Evolutionary conservation across 2,329 filamentous ascomycete species (phyloP), one percentile per base, ranked within the genome.

Genomic region (Phoma sp.): DNA sequence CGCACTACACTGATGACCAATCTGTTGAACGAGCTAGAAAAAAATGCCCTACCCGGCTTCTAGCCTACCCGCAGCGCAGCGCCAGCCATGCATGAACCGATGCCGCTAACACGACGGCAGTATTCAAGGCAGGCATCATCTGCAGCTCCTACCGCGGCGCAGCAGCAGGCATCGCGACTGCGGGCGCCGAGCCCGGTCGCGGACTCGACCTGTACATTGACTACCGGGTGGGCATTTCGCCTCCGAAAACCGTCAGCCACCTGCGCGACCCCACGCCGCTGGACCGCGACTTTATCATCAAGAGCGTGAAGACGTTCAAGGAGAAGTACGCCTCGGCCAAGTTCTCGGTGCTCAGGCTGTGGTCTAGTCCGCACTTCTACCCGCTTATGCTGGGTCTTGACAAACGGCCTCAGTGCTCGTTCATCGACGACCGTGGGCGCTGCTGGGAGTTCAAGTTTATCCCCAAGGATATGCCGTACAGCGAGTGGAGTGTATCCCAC

Each of bases 341-440:
- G 5, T 83, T 83, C 63, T 73, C 79, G 0, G 53, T 80, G 12
- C 69, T 83, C 1, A 69, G 77, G 5, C 56, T 82, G 38, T 83
- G 79, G 79, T 78, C 76, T 7, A 75, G 79, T 2, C 75, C 79
- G 5, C 77, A 81, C 61, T 83, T 82, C 67, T 82, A 78, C 60
- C 79, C 80, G 6, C 70, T 80, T 14, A 80, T 79, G 77, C 62
- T 81, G 17, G 74, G 74, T 9, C 48, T 59, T 11, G 61, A 77
- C 15, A 77, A 74, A 38, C 71, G 77, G 9, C 43, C 63, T 5
- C 53, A 59, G 14, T 71, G 69, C 11, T 56, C 73, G 3, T 83
- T 83, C 65, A 57, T 72, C 1, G 79, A 82, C 62, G 66, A 72
- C n/a, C 52, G 71, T 0, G 76, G 73, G 1, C 74, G 81, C n/a